Conservation (phyloP, 2,329 filamentous ascomycete species). For the Exutisphaerella laricina region DNA sequence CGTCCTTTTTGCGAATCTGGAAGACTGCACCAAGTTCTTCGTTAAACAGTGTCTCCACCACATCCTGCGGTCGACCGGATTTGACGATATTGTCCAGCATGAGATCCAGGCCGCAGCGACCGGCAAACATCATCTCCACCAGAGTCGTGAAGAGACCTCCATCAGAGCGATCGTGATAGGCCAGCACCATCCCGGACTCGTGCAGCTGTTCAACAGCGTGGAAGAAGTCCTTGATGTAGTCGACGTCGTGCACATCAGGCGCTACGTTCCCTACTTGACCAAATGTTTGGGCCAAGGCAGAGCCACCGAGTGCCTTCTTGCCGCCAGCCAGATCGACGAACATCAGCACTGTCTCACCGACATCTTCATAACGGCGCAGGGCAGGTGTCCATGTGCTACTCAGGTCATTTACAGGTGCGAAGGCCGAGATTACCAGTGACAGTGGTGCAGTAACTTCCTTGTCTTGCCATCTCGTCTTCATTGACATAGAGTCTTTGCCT, state of each 20-base stretch:
- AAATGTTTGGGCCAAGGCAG: conserved; percentile 83
- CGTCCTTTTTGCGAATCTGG: conserved; percentile 81
- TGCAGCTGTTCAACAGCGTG: conserved; percentile 70
- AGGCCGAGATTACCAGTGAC: conserved; percentile 85
- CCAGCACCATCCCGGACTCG: conserved; percentile 68
- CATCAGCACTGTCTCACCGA: conserved; percentile 81
- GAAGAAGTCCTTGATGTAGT: conserved; percentile 82
- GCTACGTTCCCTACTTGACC: conserved; percentile 77
- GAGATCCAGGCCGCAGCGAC: conserved; percentile 79
- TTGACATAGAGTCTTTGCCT: conserved; percentile 96
- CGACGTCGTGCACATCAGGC: conserved; percentile 77
- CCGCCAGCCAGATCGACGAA: conserved; percentile 85
- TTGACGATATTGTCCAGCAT: conserved; percentile 71
- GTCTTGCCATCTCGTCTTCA: conserved; percentile 92
- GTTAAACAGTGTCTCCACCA: conserved; percentile 82
- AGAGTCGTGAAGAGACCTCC: conserved; percentile 87
- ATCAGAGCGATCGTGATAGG: conserved; percentile 92
- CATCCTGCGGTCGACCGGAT: conserved; percentile 49
- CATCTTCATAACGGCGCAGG: conserved; percentile 73
- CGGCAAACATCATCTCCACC: conserved; percentile 97
- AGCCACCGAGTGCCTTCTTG: conserved; percentile 78
- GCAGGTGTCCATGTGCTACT: conserved; percentile 91
- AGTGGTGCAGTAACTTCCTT: conserved; percentile 91
- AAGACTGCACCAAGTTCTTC: conserved; percentile 95
- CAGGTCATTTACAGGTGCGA: conserved; percentile 75